Conservation (phyloP, 345 rosid genomes). For the Eutrema japonicum region DNA sequence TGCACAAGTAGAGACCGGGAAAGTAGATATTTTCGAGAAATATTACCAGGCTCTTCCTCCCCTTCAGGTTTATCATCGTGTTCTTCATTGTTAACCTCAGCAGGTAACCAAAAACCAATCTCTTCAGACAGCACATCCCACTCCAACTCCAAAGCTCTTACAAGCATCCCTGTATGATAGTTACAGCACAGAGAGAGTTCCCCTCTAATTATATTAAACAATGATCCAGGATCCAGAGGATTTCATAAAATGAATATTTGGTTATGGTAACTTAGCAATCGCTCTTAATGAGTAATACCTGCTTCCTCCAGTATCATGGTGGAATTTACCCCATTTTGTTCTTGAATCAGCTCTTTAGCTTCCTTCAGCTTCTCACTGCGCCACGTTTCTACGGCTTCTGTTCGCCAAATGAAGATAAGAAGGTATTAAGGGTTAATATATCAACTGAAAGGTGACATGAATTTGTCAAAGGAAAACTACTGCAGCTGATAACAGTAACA, state of each 20-base stretch:
- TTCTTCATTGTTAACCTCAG: conserved; percentile 63
- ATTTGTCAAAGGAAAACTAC: conserved; percentile 17
- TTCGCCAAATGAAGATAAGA: conserved; percentile 41
- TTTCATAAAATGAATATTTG: conserved; percentile 11
- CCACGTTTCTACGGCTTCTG: conserved; percentile 92
- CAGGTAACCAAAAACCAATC: conserved; percentile 89
- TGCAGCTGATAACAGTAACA: conserved; percentile 7
- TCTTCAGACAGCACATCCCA: conserved; percentile 83
- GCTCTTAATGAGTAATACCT: conserved; percentile 50
- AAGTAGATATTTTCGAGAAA: conserved; percentile 19
- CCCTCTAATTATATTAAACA: conserved; percentile 13
- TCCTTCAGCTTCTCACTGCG: conserved; percentile 77
- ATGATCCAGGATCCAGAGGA: not conserved
- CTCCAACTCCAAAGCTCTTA: conserved; percentile 74
- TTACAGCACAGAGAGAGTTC: not conserved
- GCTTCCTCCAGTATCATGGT: conserved; percentile 68
- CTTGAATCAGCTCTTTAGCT: conserved; percentile 56
- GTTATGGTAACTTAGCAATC: conserved; percentile 8
- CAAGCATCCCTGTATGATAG: conserved; percentile 58
- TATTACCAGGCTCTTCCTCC: conserved; percentile 73
- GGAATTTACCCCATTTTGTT: conserved; percentile 53
- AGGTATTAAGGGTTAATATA: conserved; percentile 24
- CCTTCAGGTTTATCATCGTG: conserved; percentile 91
- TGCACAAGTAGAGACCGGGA: not conserved
- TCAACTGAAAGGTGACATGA: conserved; percentile 14